Conservation (phyloP, 129 eudicot genomes). For the Logfia minima region DNA sequence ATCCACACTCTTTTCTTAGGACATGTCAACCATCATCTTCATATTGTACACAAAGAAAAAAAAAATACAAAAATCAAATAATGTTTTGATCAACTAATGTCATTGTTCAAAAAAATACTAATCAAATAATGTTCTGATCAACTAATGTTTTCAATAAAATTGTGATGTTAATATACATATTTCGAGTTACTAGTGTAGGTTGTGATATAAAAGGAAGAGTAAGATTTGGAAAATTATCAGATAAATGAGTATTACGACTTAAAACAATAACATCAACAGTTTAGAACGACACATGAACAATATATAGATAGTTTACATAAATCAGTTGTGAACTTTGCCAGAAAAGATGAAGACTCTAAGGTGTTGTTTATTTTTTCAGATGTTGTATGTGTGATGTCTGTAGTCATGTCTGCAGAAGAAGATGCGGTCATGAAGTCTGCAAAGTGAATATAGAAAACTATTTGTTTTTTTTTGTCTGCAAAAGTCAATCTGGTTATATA, state of each 20-base stretch:
- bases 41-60: not conserved
- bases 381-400: too few species aligned
- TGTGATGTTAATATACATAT: not conserved
- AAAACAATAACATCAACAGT: not conserved
- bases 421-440: too few species aligned
- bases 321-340: too few species aligned
- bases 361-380: too few species aligned
- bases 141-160: not conserved
- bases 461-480: too few species aligned
- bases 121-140: too few species aligned
- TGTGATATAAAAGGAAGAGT: not conserved
- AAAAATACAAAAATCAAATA: too few species aligned
- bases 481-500: too few species aligned
- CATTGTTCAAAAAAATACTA: too few species aligned
- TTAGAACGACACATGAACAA: not conserved
- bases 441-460: too few species aligned
- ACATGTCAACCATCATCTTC: slow-evolving; percentile 28
- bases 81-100: not conserved
- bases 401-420: too few species aligned
- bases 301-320: not conserved
- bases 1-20: slow-evolving; percentile 29
- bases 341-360: too few species aligned
- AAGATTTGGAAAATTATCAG: not conserved
- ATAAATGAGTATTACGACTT: not conserved
- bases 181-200: not conserved